These are phyloP conservation scores for Wallemia ichthyophaga DNA, from an alignment of 1,284 basidiomycete species.

Conservation along the genomic window DNA sequence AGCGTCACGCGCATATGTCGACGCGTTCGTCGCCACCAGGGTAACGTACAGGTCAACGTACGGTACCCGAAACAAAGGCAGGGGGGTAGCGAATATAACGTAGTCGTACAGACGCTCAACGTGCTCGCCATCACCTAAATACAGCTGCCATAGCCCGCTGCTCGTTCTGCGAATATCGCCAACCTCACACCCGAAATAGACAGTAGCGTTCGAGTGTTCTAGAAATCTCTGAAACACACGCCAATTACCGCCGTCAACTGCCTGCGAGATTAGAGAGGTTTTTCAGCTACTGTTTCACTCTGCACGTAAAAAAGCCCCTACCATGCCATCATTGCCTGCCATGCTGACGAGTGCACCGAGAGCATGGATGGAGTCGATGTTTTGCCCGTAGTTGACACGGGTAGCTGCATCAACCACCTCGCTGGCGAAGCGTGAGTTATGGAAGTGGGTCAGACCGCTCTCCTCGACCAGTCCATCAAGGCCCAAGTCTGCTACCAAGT, in stretches of 20 bases:
- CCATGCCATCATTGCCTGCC: slow-evolving; percentile 9
- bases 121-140: neutral
- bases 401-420: slow-evolving; percentile 15
- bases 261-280: neutral
- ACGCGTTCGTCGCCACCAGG: neutral
- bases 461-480: neutral
- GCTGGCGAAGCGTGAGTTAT: slow-evolving; percentile 7
- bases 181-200: neutral
- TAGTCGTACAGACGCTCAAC: neutral
- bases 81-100: neutral
- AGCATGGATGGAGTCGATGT: slow-evolving; percentile 12
- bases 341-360: slow-evolving; percentile 13
- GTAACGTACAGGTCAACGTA: neutral
- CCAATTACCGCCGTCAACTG: neutral
- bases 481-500: neutral
- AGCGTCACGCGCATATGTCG: neutral
- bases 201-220: neutral
- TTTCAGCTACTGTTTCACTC: neutral
- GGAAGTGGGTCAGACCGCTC: neutral
- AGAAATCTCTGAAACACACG: neutral
- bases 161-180: neutral
- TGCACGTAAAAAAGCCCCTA: neutral
- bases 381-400: slow-evolving; percentile 13
- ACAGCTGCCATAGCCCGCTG: neutral
- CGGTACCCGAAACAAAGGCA: neutral